Base-by-base conservation (phyloP, 2,329 filamentous ascomycete species). In the Celoporthe dispersa region DNA sequence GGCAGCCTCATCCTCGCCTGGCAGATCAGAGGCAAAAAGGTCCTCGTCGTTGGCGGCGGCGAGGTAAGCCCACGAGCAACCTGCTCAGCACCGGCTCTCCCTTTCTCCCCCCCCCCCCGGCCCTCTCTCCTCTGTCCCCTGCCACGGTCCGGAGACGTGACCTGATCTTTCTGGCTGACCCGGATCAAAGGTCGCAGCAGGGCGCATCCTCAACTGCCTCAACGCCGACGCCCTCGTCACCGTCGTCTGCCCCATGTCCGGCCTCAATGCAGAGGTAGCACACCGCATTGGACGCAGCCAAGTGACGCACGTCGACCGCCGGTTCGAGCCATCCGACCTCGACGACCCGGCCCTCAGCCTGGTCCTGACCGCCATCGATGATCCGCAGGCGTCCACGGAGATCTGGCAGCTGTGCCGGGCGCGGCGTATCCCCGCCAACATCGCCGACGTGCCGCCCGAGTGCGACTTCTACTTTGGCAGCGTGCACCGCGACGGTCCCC, bases 381-480 rank as follows among this genome's bases (percentile, higher is more conserved):
- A 98, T 78, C 93, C 96, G 0, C 92, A 90, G 63, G 94, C 94
- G n/a, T 98, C 94, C 0, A 91, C 93, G 0, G 86, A 88, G 73
- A 94, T 99, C 78, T 99, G 94, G 92, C 95, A 95, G 79, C 86
- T 97, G 33, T 98, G 95, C 86, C 95, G 97, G 80, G 87, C 94
- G 79, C 87, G 85, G 71, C 90, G 90, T 71, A 92, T 98, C 73
- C 90, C 94, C 7, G 94, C 94, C 69, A 99, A 99, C 80, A 97
- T 99, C 74, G 96, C 96, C 74, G 96, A 99, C 79, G 96, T 99
- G 3, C 96, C 96, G 0, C 88, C 94, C 0, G 96, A 99, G 80
- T 99, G 96, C 81, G 96, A 99, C 78, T 99, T 99, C 79, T 99
- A 98, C 85, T 99, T 99, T 82, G 96, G 96, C 73, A 96, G 92